Evolutionary conservation across 441 rosid species (phyloP).

Genomic region (Adansonia rubrostipa): DNA sequence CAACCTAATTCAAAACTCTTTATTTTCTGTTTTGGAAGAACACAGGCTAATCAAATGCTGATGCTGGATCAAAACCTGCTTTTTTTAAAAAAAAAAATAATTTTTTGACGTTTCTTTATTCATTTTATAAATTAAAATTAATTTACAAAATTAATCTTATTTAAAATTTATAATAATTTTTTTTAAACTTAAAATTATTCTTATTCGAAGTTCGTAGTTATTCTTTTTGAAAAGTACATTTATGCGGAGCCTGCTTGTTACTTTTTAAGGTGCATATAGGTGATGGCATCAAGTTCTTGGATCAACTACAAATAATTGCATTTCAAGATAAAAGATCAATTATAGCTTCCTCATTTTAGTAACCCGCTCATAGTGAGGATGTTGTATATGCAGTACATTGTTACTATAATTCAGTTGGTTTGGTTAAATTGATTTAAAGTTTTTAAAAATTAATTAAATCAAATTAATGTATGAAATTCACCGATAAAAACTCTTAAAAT

Average conservation of each 20-base stretch:
- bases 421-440: too few species aligned
- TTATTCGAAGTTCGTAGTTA: too few species aligned
- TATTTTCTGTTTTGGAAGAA: not conserved
- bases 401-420: conserved; percentile 37
- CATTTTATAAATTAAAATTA: too few species aligned
- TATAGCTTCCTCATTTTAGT: conserved; percentile 15
- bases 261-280: conserved; percentile 3
- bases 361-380: conserved; percentile 28
- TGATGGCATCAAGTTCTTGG: not conserved
- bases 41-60: not conserved
- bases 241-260: conserved; percentile 6
- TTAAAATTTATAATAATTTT: too few species aligned
- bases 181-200: too few species aligned
- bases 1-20: not conserved
- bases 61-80: not conserved
- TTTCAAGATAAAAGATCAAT: conserved; percentile 11
- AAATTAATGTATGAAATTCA: too few species aligned
- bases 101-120: too few species aligned
- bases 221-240: too few species aligned
- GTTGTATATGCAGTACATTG: conserved; percentile 35
- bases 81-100: too few species aligned
- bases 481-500: too few species aligned
- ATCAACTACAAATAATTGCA: not conserved
- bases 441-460: too few species aligned
- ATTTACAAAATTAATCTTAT: too few species aligned